Conservation (phyloP, 371 early-diverging fungal species). For the Umbelopsis sp. region DNA sequence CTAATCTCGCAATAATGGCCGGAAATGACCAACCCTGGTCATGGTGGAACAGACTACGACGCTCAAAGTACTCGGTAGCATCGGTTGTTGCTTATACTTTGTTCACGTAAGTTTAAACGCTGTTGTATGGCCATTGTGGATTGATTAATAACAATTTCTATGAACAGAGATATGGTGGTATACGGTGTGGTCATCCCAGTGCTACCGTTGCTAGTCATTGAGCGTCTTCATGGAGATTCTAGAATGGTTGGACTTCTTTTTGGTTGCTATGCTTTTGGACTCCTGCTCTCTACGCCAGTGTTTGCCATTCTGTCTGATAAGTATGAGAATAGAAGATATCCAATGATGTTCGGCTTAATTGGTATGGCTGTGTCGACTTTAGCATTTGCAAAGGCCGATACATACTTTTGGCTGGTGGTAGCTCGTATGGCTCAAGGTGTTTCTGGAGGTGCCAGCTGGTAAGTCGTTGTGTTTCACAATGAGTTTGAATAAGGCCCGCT, state of each 20-base stretch:
- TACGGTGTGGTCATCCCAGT: conserved; percentile 88
- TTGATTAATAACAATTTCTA: no score
- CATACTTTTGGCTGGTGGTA: conserved; percentile 69
- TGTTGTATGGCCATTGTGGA: no score
- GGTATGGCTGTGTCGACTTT: conserved; percentile 70
- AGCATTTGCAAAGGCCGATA: conserved; percentile 68
- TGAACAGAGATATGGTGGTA: conserved; percentile 65
- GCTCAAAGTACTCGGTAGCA: conserved; percentile 52
- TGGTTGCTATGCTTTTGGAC: conserved; percentile 81
- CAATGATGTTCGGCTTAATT: conserved; percentile 79
- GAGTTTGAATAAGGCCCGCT: not conserved
- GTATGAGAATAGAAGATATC: conserved; percentile 70
- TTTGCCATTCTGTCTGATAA: conserved; percentile 81
- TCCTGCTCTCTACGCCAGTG: conserved; percentile 76
- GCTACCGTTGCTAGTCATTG: conserved; percentile 75
- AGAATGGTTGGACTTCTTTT: conserved; percentile 79
- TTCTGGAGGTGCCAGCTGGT: conserved; percentile 82
- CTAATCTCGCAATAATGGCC: conserved; percentile 12
- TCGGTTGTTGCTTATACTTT: conserved; percentile 61
- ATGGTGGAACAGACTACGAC: conserved; percentile 46
- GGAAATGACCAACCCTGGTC: conserved; percentile 17
- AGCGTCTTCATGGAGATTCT: conserved; percentile 64
- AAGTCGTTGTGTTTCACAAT: conserved; percentile 8
- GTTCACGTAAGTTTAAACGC: conserved; percentile 45
- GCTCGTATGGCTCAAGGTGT: conserved; percentile 83